Evolutionary conservation across 2,329 filamentous ascomycete genomes (phyloP), one percentile per base, ranked within the genome.

Genomic region (Pseudogymnoascus sp.): DNA sequence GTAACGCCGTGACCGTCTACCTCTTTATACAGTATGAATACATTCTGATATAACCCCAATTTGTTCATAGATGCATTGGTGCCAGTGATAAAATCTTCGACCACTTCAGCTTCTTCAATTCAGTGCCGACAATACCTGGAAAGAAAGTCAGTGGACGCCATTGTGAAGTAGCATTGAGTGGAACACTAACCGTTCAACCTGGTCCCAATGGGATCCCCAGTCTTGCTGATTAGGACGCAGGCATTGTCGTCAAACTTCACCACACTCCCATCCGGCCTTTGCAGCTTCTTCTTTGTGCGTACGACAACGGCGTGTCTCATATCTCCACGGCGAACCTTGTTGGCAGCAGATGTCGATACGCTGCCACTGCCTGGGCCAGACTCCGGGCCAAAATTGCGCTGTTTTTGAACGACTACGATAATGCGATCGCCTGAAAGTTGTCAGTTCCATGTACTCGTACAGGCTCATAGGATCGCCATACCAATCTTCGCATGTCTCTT

Each of bases 221-320:
- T 82, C 82, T 97, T 99, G 77, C 95, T 97, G 74, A 99, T 88
- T 67, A 99, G 79, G 48, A 99, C 94, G 72, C 94, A 99, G 55
- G 94, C 94, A 74, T 99, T 99, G 76, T 99, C 94, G 75, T 95
- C 94, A 73, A 99, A 99, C 67, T 86, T 86, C 66, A 99, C 86
- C 52, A 94, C 85, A 71, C 87, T 92, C 58, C 94, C 94, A 76
- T 99, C 94, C 30, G 84, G 83, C 64, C 94, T 82, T 74, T 94
- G 89, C 63, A 88, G 83, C 75, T 92, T 88, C 77, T 97, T 95
- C 69, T 79, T 84, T 35, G 92, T 96, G 64, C 94, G 88, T 61
- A 99, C 95, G 23, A 99, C 85, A 45, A 99, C 90, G 18, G 94
- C 94, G 74, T 99, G 94, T 65, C 92, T 85, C 67, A 99, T 95